Evolutionary conservation across 768 basidiomycete species (phyloP).

Genomic region (Tylopilus cervinicoccineus): DNA sequence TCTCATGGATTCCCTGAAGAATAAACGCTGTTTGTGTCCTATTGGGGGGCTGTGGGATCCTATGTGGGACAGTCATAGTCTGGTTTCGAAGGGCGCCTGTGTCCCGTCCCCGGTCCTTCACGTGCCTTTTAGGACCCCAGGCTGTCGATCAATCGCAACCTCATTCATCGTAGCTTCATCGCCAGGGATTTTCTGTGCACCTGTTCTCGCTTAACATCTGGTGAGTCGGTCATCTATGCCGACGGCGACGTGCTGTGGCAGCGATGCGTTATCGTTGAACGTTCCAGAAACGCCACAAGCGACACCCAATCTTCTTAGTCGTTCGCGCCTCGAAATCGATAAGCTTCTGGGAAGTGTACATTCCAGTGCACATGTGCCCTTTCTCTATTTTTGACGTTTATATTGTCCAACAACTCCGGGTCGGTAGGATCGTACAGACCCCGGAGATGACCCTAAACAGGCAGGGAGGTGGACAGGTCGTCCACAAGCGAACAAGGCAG

Average conservation of each 20-base stretch:
- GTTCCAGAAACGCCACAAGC: not conserved
- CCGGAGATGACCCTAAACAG: too few relatives aligned
- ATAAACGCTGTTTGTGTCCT: too few relatives aligned
- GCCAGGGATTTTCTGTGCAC: not conserved
- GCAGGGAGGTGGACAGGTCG: too few relatives aligned
- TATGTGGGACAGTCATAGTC: too few relatives aligned
- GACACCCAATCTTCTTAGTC: not conserved
- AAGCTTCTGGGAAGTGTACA: not conserved
- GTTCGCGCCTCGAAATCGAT: not conserved
- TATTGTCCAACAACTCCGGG: not conserved
- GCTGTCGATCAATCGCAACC: not conserved
- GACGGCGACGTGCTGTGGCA: not conserved
- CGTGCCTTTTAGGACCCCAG: too few relatives aligned
- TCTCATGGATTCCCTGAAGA: too few relatives aligned
- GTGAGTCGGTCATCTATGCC: not conserved
- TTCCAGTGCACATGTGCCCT: not conserved
- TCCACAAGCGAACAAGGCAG: too few relatives aligned
- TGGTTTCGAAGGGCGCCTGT: too few relatives aligned
- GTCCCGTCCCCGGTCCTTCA: too few relatives aligned
- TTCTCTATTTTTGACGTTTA: not conserved
- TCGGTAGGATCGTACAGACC: not conserved
- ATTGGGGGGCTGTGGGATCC: too few relatives aligned
- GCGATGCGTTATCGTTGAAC: not conserved
- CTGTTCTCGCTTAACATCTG: not conserved
- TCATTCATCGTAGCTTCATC: not conserved